phyloP scores from a whole-genome alignment of 768 basidiomycete genomes.

The Phaffia australis region DNA sequence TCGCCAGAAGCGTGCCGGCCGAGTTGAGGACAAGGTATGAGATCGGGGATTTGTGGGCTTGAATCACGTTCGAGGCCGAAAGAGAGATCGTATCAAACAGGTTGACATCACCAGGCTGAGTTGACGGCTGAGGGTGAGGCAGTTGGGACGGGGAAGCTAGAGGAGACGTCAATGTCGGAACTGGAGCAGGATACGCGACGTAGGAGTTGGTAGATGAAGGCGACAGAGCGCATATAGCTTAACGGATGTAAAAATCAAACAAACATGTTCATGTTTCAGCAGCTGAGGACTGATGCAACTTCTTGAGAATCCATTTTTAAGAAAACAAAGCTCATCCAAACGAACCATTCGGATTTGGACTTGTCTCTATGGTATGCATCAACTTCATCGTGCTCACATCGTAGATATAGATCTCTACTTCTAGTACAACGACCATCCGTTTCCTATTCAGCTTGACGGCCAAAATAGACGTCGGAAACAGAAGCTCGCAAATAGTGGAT shows the following conservation, averaged over 20 bases:
- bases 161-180: constrained; percentile 65
- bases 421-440: constrained; percentile 87
- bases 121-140: constrained; percentile 37
- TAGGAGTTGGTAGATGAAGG: constrained; percentile 87
- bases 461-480: constrained; percentile 92
- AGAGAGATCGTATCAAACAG: constrained; percentile 88
- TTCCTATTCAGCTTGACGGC: constrained; percentile 97
- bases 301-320: background rate
- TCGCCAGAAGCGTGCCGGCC: constrained; percentile 79
- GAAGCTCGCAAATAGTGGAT: constrained; percentile 95
- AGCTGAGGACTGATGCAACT: background rate
- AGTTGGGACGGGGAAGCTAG: constrained; percentile 43
- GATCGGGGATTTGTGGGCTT: constrained; percentile 90
- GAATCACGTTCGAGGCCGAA: constrained; percentile 87
- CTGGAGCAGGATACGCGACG: constrained; percentile 90
- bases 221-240: constrained; percentile 88
- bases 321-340: constrained; percentile 24
- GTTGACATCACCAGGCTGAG: constrained; percentile 58
- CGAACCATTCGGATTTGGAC: constrained; percentile 83
- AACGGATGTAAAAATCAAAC: background rate
- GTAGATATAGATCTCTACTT: constrained; percentile 97
- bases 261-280: background rate
- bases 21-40: constrained; percentile 76
- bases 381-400: constrained; percentile 98
- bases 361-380: constrained; percentile 92